These are phyloP conservation scores for Penicillium canariense DNA, from an alignment of 495 filamentous ascomycete species.

Conservation along the genomic window DNA sequence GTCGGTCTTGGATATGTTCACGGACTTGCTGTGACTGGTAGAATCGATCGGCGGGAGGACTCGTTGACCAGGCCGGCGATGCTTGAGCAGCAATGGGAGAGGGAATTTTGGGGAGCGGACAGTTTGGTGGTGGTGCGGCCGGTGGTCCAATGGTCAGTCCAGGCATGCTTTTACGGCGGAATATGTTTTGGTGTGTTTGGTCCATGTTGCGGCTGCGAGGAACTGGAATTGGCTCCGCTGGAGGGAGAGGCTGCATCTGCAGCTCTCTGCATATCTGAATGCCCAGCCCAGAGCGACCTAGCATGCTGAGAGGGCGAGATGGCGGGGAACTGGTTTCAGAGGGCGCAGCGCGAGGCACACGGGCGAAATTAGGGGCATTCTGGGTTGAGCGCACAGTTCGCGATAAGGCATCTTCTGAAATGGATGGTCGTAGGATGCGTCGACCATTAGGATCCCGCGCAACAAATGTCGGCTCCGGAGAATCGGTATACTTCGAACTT, in stretches of 20 bases:
- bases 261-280: constrained; percentile 12
- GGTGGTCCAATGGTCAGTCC: constrained; percentile 58
- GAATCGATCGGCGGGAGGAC: constrained; percentile 12
- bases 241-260: background rate
- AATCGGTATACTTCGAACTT: constrained; percentile 23
- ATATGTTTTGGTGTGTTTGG: constrained; percentile 15
- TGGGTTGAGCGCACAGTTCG: constrained; percentile 20
- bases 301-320: constrained; percentile 21
- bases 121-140: constrained; percentile 59
- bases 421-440: constrained; percentile 30
- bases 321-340: constrained; percentile 15
- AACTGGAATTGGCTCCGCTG: constrained; percentile 7
- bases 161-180: constrained; percentile 55
- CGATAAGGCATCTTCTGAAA: constrained; percentile 35
- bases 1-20: constrained; percentile 17
- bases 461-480: constrained; percentile 17
- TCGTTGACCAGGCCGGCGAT: constrained; percentile 3
- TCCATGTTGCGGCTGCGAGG: constrained; percentile 11
- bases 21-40: constrained; percentile 20
- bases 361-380: constrained; percentile 22
- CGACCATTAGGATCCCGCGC: constrained; percentile 9
- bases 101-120: constrained; percentile 62
- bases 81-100: constrained; percentile 18
- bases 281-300: constrained; percentile 16
- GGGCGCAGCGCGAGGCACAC: constrained; percentile 17